These are phyloP conservation scores for Blastobotrys raffinosifermentans DNA, from an alignment of 1,139 yeast species.

Conservation along the genomic window DNA sequence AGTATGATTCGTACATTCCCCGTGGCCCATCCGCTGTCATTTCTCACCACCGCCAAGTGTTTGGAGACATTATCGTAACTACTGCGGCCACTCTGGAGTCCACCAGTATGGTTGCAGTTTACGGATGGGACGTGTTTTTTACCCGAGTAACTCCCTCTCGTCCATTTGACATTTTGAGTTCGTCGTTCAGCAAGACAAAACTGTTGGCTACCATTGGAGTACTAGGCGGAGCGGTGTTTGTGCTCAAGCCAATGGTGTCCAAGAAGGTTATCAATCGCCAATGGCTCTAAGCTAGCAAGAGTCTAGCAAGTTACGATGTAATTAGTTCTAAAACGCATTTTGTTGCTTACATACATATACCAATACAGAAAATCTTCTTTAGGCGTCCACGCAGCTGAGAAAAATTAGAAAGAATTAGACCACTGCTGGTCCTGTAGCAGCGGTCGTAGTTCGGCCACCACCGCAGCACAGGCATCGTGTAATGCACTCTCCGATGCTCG, in stretches of 20 bases:
- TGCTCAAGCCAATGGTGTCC: constrained; percentile 55
- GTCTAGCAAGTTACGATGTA: too few species aligned
- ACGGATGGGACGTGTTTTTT: constrained; percentile 67
- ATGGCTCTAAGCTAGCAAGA: constrained; percentile 17
- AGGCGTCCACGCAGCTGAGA: too few species aligned
- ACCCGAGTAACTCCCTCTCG: constrained; percentile 74
- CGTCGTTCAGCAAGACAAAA: constrained; percentile 60
- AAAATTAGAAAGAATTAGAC: too few species aligned
- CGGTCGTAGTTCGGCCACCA: too few species aligned
- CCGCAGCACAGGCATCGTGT: too few species aligned
- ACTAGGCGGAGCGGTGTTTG: constrained; percentile 42
- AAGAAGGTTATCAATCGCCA: constrained; percentile 32
- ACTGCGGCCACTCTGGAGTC: constrained; percentile 75
- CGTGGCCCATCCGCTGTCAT: constrained; percentile 42
- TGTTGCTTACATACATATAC: too few species aligned
- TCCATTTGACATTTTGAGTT: constrained; percentile 71
- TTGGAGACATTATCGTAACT: constrained; percentile 32
- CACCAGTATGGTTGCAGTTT: constrained; percentile 63
- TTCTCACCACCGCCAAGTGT: constrained; percentile 37
- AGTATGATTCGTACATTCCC: constrained; percentile 61
- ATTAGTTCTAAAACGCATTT: too few species aligned
- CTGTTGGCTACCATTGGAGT: constrained; percentile 55
- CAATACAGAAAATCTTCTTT: too few species aligned
- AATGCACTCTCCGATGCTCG: too few species aligned
- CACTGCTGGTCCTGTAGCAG: too few species aligned